These are phyloP conservation scores for Ophiostoma tasmaniense DNA, from an alignment of 2,329 filamentous ascomycete genomes.

Conservation along the genomic window DNA sequence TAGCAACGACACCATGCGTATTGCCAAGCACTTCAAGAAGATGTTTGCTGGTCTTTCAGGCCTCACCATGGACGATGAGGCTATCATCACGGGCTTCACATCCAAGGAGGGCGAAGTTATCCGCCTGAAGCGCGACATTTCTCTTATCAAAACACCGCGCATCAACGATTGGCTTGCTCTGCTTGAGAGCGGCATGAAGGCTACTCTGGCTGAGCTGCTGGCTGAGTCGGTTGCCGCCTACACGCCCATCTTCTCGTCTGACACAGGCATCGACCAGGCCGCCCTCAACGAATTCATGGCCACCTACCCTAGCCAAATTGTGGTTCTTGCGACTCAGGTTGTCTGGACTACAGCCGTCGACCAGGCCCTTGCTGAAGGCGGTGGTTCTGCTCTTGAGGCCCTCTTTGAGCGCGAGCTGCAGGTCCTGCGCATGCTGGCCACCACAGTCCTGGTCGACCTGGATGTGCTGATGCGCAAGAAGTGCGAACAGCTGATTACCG, in stretches of 20 bases:
- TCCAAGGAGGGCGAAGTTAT: conserved; percentile 94
- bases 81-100: conserved; percentile 80
- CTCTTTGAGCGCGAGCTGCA: conserved; percentile 78
- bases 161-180: conserved; percentile 99
- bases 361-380: conserved; percentile 62
- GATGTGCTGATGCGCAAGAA: conserved; percentile 84
- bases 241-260: conserved; percentile 63
- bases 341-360: conserved; percentile 90
- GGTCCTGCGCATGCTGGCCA: conserved; percentile 75
- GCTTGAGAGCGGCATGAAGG: conserved; percentile 87
- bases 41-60: conserved; percentile 98
- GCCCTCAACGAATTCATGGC: conserved; percentile 74
- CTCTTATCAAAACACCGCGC: conserved; percentile 82
- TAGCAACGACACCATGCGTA: conserved; percentile 91
- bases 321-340: conserved; percentile 86
- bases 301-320: conserved; percentile 84
- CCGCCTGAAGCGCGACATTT: conserved; percentile 80
- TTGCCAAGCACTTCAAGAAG: conserved; percentile 98
- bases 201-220: conserved; percentile 81
- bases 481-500: conserved; percentile 96
- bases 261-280: conserved; percentile 58
- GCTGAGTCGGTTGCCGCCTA: conserved; percentile 81
- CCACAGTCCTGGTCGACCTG: conserved; percentile 83
- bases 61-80: conserved; percentile 82
- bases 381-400: conserved; percentile 44